Percentiles rank a stretch among this genome's conserved stretches.
Conservation (phyloP, 495 filamentous ascomycete species). For the Umbilicaria muhlenbergii region DNA sequence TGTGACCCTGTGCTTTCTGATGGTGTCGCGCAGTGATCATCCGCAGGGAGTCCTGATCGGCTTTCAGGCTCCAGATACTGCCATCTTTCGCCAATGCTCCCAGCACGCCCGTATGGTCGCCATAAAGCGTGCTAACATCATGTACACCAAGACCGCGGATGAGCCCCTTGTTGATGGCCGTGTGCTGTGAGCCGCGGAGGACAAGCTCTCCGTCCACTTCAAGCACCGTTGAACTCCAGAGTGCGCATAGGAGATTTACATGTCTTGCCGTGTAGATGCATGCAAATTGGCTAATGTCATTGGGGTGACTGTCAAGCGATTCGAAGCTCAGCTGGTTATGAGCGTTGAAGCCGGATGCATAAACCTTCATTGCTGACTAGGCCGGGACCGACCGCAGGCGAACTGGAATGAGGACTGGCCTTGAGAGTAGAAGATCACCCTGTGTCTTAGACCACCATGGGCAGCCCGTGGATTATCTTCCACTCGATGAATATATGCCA, state of each 20-base stretch:
- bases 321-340: constrained; percentile 6
- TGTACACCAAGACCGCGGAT: background rate
- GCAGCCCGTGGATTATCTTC: too few species aligned
- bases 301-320: background rate
- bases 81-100: constrained; percentile 7
- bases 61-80: constrained; percentile 1
- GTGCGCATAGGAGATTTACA: constrained; percentile 2
- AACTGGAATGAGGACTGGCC: too few species aligned
- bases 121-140: constrained; percentile 6
- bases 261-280: background rate
- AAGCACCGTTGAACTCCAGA: constrained; percentile 11
- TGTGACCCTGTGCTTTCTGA: background rate
- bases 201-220: constrained; percentile 1
- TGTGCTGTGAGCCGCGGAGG: constrained; percentile 3
- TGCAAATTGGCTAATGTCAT: background rate
- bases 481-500: too few species aligned
- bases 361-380: constrained; percentile 3
- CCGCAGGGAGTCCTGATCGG: background rate
- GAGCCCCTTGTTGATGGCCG: background rate
- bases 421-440: too few species aligned
- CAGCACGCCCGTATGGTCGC: constrained; percentile 10
- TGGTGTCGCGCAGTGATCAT: background rate
- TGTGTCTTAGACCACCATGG: too few species aligned
- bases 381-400: too few species aligned
- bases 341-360: constrained; percentile 13